phyloP scores from a whole-genome alignment of 2,329 filamentous ascomycete species.

The Periconia macrospinosa region DNA sequence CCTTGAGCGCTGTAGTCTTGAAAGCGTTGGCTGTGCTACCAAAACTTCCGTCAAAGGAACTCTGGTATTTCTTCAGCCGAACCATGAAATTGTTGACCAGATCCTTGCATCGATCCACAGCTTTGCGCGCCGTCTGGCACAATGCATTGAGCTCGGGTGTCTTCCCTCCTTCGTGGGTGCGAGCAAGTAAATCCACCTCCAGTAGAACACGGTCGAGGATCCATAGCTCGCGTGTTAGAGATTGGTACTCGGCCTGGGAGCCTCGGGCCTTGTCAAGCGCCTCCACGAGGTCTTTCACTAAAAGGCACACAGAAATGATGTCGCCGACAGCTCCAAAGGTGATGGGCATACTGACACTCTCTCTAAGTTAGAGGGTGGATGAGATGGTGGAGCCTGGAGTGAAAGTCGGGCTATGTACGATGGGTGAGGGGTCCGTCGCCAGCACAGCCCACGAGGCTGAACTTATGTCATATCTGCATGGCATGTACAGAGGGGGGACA shows the following conservation, averaged over 20 bases:
- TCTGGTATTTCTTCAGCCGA: conserved; percentile 8
- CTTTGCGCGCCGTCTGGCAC: conserved; percentile 9
- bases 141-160: conserved; percentile 8
- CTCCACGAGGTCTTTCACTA: conserved; percentile 32
- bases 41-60: conserved; percentile 1
- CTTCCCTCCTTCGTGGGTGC: conserved; percentile 2
- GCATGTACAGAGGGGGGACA: no score
- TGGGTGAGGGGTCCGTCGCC: not conserved
- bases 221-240: conserved; percentile 26
- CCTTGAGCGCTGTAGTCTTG: conserved; percentile 4
- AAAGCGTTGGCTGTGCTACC: not conserved
- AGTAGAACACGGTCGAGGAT: conserved; percentile 17
- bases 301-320: conserved; percentile 27
- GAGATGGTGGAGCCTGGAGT: not conserved
- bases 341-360: conserved; percentile 13
- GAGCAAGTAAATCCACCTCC: conserved; percentile 17
- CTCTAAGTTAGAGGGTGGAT: not conserved
- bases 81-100: conserved; percentile 5
- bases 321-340: conserved; percentile 35
- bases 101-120: conserved; percentile 4
- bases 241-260: conserved; percentile 31
- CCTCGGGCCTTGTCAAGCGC: conserved; percentile 32
- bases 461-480: no score
- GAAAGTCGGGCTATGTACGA: not conserved
- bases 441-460: not conserved